These are phyloP conservation scores for Lithospermum erythrorhizon DNA, from an alignment of 257 asterid genomes.

Conservation along the genomic window DNA sequence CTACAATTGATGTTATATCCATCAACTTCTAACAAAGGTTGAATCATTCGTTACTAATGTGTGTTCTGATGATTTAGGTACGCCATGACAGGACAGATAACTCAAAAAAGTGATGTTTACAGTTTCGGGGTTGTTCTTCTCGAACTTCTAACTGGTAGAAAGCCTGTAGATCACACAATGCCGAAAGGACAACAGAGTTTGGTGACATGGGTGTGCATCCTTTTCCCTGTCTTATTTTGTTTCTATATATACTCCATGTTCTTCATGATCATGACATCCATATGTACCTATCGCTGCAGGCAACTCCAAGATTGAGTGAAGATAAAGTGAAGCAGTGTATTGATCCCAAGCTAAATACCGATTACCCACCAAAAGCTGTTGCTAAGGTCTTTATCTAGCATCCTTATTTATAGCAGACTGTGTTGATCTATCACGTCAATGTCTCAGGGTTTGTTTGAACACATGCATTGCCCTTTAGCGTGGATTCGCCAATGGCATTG, in stretches of 20 bases:
- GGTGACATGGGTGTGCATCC: constrained; percentile 62
- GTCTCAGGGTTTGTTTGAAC: too few species aligned
- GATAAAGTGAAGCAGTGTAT: constrained; percentile 90
- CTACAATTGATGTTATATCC: too few species aligned
- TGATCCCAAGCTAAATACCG: constrained; percentile 64
- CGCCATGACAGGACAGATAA: constrained; percentile 84
- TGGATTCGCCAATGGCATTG: too few species aligned
- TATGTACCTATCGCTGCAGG: constrained; percentile 22
- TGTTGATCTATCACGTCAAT: too few species aligned
- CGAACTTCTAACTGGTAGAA: constrained; percentile 72
- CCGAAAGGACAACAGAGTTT: constrained; percentile 90
- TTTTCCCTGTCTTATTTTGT: background rate
- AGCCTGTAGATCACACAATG: constrained; percentile 91
- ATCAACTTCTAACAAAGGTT: too few species aligned
- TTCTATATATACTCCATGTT: background rate
- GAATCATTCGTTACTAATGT: too few species aligned
- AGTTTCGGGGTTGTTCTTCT: constrained; percentile 78
- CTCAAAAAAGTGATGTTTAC: constrained; percentile 82
- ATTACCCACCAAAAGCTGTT: constrained; percentile 69
- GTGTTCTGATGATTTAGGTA: constrained; percentile 28
- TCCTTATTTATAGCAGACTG: too few species aligned
- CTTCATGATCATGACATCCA: background rate
- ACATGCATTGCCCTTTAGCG: too few species aligned
- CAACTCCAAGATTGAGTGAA: constrained; percentile 85
- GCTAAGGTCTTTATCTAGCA: constrained; percentile 46